Conservation (phyloP, 176 grass and related monocot species). For the Musa itinerans region DNA sequence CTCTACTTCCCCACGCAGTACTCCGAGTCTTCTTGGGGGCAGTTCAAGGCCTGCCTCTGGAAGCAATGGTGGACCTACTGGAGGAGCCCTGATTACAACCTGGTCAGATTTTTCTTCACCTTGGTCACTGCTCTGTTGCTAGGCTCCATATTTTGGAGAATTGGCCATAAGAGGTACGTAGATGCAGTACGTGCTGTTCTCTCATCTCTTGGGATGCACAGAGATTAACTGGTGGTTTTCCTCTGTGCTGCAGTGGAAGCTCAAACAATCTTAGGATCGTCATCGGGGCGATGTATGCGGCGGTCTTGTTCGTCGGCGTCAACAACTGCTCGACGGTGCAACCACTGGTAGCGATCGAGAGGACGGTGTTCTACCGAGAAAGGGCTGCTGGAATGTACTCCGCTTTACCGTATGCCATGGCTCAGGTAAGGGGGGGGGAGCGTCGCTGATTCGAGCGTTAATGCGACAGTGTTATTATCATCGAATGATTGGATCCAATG, state of each 20-base stretch:
- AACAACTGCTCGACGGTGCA: constrained; percentile 54
- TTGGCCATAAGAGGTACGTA: constrained; percentile 55
- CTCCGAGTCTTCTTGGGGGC: constrained; percentile 29
- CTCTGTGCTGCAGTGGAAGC: constrained; percentile 32
- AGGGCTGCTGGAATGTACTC: constrained; percentile 68
- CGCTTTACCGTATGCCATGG: constrained; percentile 61
- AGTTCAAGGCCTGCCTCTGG: constrained; percentile 68
- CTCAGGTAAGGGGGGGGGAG: constrained; percentile 36
- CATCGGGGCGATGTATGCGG: constrained; percentile 65
- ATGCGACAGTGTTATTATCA: background rate
- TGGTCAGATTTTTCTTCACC: constrained; percentile 53
- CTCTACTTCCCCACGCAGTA: constrained; percentile 58
- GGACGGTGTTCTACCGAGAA: constrained; percentile 69
- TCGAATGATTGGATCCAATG: constrained; percentile 8
- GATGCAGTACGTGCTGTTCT: background rate
- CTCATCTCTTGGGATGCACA: background rate
- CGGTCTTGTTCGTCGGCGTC: constrained; percentile 52
- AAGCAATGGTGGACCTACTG: constrained; percentile 82
- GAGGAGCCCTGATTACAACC: constrained; percentile 73
- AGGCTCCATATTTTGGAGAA: constrained; percentile 70
- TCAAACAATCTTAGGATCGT: constrained; percentile 39
- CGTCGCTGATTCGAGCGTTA: background rate
- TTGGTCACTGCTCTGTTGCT: constrained; percentile 45
- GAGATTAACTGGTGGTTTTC: background rate
- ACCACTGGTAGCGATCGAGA: constrained; percentile 53